Evolutionary conservation across 2,329 filamentous ascomycete genomes (phyloP).

Genomic region (Onygena corvina): DNA sequence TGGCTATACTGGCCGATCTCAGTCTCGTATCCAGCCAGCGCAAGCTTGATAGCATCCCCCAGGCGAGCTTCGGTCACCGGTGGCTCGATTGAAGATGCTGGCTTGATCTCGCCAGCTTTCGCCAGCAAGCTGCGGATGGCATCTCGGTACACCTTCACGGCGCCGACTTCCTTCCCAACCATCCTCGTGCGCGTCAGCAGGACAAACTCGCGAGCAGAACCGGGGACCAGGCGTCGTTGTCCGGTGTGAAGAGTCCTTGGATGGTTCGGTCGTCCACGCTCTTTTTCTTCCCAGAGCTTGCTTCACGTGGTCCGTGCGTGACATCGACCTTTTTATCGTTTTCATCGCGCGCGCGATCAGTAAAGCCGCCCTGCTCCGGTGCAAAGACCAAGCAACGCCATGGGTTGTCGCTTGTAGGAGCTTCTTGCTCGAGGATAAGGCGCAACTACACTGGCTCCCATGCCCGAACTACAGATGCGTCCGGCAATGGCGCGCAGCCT

Average conservation of each 20-base stretch:
- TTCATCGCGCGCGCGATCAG: not conserved
- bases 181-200: conserved; percentile 18
- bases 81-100: conserved; percentile 54
- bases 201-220: too few relatives aligned
- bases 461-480: conserved; percentile 26
- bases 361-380: too few relatives aligned
- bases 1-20: conserved; percentile 34
- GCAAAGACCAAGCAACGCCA: not conserved
- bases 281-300: conserved; percentile 1
- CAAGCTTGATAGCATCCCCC: conserved; percentile 36
- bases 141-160: conserved; percentile 36
- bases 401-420: not conserved
- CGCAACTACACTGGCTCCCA: not conserved
- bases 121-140: conserved; percentile 48
- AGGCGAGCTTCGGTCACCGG: conserved; percentile 57
- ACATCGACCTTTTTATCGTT: not conserved
- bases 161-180: conserved; percentile 25
- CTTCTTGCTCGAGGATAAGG: not conserved
- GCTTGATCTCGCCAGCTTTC: conserved; percentile 49
- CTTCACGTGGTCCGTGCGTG: conserved; percentile 1
- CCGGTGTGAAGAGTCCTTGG: too few relatives aligned
- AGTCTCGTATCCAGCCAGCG: conserved; percentile 22
- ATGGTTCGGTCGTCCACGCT: too few relatives aligned
- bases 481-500: conserved; percentile 48
- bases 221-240: too few relatives aligned